Evolutionary conservation across 768 basidiomycete species (phyloP).

Genomic region (Amanita inopinata): DNA sequence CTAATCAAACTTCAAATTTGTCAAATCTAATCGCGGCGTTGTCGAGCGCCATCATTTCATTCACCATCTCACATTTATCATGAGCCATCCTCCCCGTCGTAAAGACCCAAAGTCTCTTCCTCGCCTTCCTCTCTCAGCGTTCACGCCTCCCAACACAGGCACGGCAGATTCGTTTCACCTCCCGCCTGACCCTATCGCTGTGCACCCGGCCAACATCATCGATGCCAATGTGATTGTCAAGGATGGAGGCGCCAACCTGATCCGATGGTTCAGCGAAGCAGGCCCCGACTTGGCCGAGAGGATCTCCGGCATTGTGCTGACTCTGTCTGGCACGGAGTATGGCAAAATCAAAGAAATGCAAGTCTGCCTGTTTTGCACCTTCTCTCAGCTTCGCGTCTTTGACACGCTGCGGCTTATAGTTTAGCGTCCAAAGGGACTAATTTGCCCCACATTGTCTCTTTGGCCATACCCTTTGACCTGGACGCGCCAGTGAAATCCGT

Average conservation of each 20-base stretch:
- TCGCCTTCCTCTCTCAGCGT: slow-evolving; percentile 65
- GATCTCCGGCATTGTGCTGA: slow-evolving; percentile 48
- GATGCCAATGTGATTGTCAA: slow-evolving; percentile 55
- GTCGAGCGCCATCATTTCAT: too few relatives aligned
- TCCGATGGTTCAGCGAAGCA: slow-evolving; percentile 44
- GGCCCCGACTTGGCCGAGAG: slow-evolving; percentile 35
- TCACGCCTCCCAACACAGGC: slow-evolving; percentile 61
- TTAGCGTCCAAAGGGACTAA: not conserved
- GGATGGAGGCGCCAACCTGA: slow-evolving; percentile 28
- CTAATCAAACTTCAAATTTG: too few relatives aligned
- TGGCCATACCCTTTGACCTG: slow-evolving; percentile 53
- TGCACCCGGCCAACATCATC: slow-evolving; percentile 53
- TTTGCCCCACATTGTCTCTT: slow-evolving; percentile 42
- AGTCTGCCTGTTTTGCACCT: slow-evolving; percentile 16
- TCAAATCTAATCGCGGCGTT: too few relatives aligned
- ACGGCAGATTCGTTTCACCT: slow-evolving; percentile 59
- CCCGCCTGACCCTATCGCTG: slow-evolving; percentile 56
- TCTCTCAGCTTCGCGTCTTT: not conserved
- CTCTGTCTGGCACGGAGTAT: slow-evolving; percentile 33
- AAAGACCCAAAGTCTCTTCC: slow-evolving; percentile 60
- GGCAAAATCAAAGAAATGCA: slow-evolving; percentile 38
- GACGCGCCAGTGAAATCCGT: slow-evolving; percentile 33
- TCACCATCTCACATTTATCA: not conserved
- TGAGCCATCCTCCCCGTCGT: slow-evolving; percentile 28
- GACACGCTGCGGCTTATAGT: not conserved